Conservation (phyloP, 495 filamentous ascomycete genomes). For the Daldinia childiae region DNA sequence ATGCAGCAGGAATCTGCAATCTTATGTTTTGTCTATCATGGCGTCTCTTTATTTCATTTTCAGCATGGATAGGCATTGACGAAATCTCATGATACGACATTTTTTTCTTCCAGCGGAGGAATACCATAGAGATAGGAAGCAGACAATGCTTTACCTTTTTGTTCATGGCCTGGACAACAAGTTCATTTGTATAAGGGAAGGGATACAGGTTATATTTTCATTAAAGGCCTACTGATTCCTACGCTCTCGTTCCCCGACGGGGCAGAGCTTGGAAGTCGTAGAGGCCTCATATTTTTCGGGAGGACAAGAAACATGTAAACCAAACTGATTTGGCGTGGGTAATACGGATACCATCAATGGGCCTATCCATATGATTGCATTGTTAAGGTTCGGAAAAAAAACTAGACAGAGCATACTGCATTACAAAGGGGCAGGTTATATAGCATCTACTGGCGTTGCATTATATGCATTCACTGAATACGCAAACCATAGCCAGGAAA, state of each 20-base stretch:
- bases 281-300: not conserved
- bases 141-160: constrained; percentile 6
- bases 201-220: constrained; percentile 18
- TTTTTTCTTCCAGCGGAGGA: constrained; percentile 29
- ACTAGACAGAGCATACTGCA: constrained; percentile 27
- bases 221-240: constrained; percentile 2
- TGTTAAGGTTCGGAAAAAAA: constrained; percentile 25
- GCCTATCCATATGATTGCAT: constrained; percentile 27
- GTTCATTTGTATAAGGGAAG: constrained; percentile 27
- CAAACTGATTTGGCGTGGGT: constrained; percentile 21
- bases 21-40: constrained; percentile 7
- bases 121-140: constrained; percentile 30
- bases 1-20: constrained; percentile 33
- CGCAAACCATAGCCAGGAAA: constrained; percentile 10
- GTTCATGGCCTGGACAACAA: constrained; percentile 20
- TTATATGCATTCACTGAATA: constrained; percentile 24
- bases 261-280: constrained; percentile 9
- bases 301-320: constrained; percentile 16
- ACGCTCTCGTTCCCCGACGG: not conserved
- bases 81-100: constrained; percentile 34
- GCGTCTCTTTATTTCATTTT: constrained; percentile 13
- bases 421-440: constrained; percentile 24
- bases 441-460: constrained; percentile 36
- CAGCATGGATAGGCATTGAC: constrained; percentile 37
- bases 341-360: constrained; percentile 26